Conservation (phyloP, 2,329 filamentous ascomycete species). For the Pyrenophora tritici-repentis region DNA sequence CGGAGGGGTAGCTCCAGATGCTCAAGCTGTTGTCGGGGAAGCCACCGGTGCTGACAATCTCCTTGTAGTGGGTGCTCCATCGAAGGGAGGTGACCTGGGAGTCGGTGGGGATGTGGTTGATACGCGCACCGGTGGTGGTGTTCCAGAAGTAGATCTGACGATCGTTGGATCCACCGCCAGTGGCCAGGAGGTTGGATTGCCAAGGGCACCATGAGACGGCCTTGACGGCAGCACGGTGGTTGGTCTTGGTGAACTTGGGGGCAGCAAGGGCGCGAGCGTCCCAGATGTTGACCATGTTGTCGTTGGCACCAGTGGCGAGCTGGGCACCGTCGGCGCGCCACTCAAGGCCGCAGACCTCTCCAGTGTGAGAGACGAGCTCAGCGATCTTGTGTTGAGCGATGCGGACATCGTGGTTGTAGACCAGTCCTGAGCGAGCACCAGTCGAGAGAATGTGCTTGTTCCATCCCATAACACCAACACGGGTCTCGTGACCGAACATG, state of each 20-base stretch:
- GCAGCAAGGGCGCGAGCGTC: slow-evolving; percentile 90
- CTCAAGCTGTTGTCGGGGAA: slow-evolving; percentile 99
- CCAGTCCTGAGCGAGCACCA: slow-evolving; percentile 88
- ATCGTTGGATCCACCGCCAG: slow-evolving; percentile 92
- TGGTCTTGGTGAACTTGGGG: slow-evolving; percentile 99
- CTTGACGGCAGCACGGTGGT: slow-evolving; percentile 98
- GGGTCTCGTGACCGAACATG: slow-evolving; percentile 97
- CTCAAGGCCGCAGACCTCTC: slow-evolving; percentile 96
- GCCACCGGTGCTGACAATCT: slow-evolving; percentile 95
- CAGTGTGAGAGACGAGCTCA: slow-evolving; percentile 95
- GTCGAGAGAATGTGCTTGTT: slow-evolving; percentile 98
- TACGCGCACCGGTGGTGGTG: slow-evolving; percentile 92
- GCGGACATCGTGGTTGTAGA: slow-evolving; percentile 98
- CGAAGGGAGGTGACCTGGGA: slow-evolving; percentile 95
- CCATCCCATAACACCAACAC: slow-evolving; percentile 97
- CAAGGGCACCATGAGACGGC: slow-evolving; percentile 98
- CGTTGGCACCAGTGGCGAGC: slow-evolving; percentile 95
- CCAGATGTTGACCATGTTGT: slow-evolving; percentile 99
- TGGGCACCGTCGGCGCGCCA: slow-evolving; percentile 97
- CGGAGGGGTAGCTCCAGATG: slow-evolving; percentile 98
- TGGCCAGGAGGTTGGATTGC: slow-evolving; percentile 87
- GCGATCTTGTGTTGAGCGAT: slow-evolving; percentile 97
- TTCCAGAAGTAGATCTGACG: slow-evolving; percentile 99
- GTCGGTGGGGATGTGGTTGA: slow-evolving; percentile 98
- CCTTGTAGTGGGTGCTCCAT: slow-evolving; percentile 96